Base-by-base conservation (phyloP, 1,139 yeast genomes). In the Scheffersomyces segobiensis region DNA sequence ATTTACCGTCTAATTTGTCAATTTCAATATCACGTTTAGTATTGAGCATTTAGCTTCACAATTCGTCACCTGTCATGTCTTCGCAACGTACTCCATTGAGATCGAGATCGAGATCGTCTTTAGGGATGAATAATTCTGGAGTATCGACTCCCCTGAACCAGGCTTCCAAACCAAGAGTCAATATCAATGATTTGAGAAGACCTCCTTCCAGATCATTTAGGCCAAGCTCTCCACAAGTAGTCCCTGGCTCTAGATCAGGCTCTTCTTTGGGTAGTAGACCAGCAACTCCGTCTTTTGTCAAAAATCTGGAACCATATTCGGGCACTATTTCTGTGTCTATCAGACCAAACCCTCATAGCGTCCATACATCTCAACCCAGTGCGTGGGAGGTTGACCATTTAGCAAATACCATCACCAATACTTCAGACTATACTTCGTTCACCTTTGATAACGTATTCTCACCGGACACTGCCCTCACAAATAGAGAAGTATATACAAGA, bases 371-470 rank as follows among this genome's bases (percentile, higher is more conserved):
- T 14, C 64, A 63, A 19, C 66, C 68, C 17, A 61, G 70, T 18
- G 79, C 72, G 58, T 84, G 88, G 91, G 75, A 72, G 24, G 71
- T 84, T 59, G 72, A 79, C 63, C 67, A 75, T 12, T 65, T 67
- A 8, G 67, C 71, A 0, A 79, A 76, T 52, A 70, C 82, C 0
- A 84, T 89, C 24, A 71, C 76, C 17, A 84, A 87, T 63, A 71
- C 71, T 12, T 84, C 82, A 3, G 83, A 86, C 56, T 84, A 86
- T 46, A 63, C 77, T 1, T 82, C 84, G 42, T 92, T 89, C 69
- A 73, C 76, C 18, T 93, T 90, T 68, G 98, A 93, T 70, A 85
- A 89, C 66, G 96, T 93, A 1, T 93, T 89, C 71, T 77, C 80
- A 3, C 81, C 87, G 0, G 77, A 78, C 39, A 56, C 68, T 0